Evolutionary conservation across 2,329 filamentous ascomycete genomes (phyloP).

Genomic region (Aspergillus fijiensis): DNA sequence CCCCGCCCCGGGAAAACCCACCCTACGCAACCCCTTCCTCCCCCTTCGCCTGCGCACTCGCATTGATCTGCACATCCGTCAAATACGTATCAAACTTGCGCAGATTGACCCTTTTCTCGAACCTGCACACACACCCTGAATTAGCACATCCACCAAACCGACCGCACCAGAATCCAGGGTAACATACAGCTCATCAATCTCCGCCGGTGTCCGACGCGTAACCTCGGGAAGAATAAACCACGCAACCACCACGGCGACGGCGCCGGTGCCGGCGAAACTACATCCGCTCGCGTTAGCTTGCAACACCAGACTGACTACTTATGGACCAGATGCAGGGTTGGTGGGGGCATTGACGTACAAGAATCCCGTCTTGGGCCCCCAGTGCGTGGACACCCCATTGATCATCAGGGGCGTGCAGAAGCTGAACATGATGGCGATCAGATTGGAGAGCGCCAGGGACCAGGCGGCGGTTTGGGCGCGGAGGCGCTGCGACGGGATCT

Average conservation of each 20-base stretch:
- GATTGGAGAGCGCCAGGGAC: conserved; percentile 43
- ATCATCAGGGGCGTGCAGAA: conserved; percentile 50
- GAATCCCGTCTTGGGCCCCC: conserved; percentile 49
- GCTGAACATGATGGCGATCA: conserved; percentile 47
- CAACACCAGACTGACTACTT: too few relatives aligned
- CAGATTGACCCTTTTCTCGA: conserved; percentile 39
- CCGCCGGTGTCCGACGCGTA: conserved; percentile 48
- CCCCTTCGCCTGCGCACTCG: too few relatives aligned
- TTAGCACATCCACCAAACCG: neutral
- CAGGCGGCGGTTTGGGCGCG: conserved; percentile 43
- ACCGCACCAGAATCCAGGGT: neutral
- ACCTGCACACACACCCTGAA: conserved; percentile 13
- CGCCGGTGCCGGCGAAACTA: conserved; percentile 38
- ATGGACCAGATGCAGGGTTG: too few relatives aligned
- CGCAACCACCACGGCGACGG: conserved; percentile 34
- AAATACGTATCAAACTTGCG: conserved; percentile 40
- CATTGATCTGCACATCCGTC: conserved; percentile 33
- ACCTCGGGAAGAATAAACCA: conserved; percentile 56
- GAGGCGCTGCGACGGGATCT: conserved; percentile 43
- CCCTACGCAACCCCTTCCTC: too few relatives aligned
- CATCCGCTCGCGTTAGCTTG: conserved; percentile 6
- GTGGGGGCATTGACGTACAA: conserved; percentile 33
- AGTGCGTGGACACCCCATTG: conserved; percentile 36
- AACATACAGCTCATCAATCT: conserved; percentile 48
- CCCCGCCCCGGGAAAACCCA: too few relatives aligned